Base-by-base conservation (phyloP, 2,329 filamentous ascomycete species). In the Epichloe brachyelytri region DNA sequence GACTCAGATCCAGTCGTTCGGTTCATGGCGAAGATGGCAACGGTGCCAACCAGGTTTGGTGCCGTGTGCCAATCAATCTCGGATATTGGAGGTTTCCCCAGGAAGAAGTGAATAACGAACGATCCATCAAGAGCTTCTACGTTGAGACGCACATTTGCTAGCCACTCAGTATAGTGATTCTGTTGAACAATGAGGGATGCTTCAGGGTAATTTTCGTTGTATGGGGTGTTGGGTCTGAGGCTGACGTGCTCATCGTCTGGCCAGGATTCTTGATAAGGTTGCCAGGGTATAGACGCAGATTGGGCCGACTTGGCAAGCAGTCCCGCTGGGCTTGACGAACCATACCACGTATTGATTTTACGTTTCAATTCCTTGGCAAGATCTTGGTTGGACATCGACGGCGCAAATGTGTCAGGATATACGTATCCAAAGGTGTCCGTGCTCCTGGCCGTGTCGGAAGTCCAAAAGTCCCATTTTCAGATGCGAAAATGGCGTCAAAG, bases 351-450 rank as follows among this genome's bases (percentile, higher is more conserved):
- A 60, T 86, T 87, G 57, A 90, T 63, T 61, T 67, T 65, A 54
- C 60, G 62, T 59, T 67, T 55, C 59, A 65, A 55, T 61, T 65
- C 55, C 63, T 67, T 49, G 57, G 62, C 60, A 2, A 63, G 45
- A n/a, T 60, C 59, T 41, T 60, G 53, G 7, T 54, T 51, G 19
- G 58, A 57, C n/a, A 55, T 57, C 0, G 57, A 50, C 2, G 61
- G 56, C 8, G 58, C 46, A 48, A 60, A 60, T 15, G 70, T 77
- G 57, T 91, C 87, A 0, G 80, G 73, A 61, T 94, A 94, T 0
- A 80, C 82, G 63, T 93, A 93, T 14, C 82, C 82, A 63, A 93
- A 85, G 2, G 69, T 71, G 26, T 73, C 71, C 6, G 77, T 78
- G 40, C 76, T 71, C 33, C 83, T 76, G 12, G 80, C 74, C 54